A percentile compares a stretch with the other conserved stretches of the same genome.
Evolutionary conservation across 208 protist genomes (phyloP).

Genomic region (Wallacemonas sp.): DNA sequence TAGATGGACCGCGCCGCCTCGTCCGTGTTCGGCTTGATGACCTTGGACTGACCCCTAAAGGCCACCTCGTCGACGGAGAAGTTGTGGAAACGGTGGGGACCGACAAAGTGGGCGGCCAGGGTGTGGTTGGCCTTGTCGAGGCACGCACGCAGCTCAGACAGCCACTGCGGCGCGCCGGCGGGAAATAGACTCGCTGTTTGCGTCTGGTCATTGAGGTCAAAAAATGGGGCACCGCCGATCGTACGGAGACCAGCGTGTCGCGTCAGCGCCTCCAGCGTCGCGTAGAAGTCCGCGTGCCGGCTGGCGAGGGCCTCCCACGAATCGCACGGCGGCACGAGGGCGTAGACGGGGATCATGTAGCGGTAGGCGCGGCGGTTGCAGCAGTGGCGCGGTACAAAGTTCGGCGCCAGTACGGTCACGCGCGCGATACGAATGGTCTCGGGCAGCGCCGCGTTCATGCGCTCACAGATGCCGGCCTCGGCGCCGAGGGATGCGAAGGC

Average conservation of each 20-base stretch:
- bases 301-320: constrained; percentile 45
- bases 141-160: constrained; percentile 25
- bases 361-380: constrained; percentile 81
- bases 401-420: constrained; percentile 52
- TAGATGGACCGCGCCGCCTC: constrained; percentile 70
- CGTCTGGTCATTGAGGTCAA: constrained; percentile 11
- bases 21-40: constrained; percentile 55
- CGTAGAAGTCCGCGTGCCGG: constrained; percentile 34
- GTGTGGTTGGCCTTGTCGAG: constrained; percentile 51
- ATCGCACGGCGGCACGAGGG: constrained; percentile 62
- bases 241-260: constrained; percentile 6
- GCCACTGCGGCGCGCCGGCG: constrained; percentile 18
- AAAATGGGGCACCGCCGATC: constrained; percentile 19
- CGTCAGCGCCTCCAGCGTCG: constrained; percentile 8
- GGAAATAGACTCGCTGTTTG: not conserved
- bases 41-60: constrained; percentile 42
- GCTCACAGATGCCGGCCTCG: constrained; percentile 23
- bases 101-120: constrained; percentile 47
- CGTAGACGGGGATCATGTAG: constrained; percentile 83
- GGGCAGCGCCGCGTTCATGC: constrained; percentile 50
- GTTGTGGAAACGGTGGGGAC: constrained; percentile 85
- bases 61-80: constrained; percentile 70
- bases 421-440: constrained; percentile 47
- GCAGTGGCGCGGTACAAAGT: constrained; percentile 79
- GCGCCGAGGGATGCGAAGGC: constrained; percentile 35